These are phyloP conservation scores for Mitragyna speciosa DNA, from an alignment of 257 asterid species.

Conservation along the genomic window DNA sequence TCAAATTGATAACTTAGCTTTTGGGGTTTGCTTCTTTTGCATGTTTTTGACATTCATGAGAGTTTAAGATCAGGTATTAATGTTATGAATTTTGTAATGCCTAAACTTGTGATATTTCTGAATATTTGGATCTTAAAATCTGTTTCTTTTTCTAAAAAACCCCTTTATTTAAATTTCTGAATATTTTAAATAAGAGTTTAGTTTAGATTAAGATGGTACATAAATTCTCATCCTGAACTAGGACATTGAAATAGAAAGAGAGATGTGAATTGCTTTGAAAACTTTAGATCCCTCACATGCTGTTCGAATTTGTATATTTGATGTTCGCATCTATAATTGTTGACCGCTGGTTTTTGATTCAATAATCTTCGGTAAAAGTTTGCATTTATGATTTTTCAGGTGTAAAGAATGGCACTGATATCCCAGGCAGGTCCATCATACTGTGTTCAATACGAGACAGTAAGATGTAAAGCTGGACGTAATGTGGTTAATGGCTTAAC, in stretches of 20 bases:
- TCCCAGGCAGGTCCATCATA: constrained; percentile 59
- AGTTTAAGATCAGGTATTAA: neutral
- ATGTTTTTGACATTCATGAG: neutral
- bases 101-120: neutral
- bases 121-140: neutral
- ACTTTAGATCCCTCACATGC: neutral
- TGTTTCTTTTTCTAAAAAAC: neutral
- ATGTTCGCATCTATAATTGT: neutral
- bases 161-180: neutral
- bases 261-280: neutral
- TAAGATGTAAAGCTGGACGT: constrained; percentile 38
- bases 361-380: constrained; percentile 5
- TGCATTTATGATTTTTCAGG: constrained; percentile 39
- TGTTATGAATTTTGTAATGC: neutral
- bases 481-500: constrained; percentile 28
- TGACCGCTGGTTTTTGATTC: neutral
- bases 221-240: neutral
- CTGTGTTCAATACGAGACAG: constrained; percentile 39
- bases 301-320: neutral
- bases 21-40: neutral
- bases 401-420: constrained; percentile 64
- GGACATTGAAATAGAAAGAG: neutral
- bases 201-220: neutral
- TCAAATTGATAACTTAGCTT: neutral
- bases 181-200: neutral